Base-by-base conservation (phyloP, 495 filamentous ascomycete species). In the Hypoxylon intermedium region DNA sequence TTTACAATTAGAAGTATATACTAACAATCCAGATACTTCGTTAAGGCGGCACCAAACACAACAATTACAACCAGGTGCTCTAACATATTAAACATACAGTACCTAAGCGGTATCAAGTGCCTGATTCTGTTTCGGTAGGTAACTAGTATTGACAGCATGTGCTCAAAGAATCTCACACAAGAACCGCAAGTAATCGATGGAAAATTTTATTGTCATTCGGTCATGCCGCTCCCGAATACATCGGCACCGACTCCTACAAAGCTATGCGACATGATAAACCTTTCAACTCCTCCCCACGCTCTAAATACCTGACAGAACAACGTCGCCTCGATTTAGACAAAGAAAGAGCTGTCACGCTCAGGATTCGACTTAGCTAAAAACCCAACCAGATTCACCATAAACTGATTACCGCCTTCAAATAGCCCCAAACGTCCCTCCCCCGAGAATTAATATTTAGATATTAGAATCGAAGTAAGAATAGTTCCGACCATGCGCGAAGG, bases 271-370 rank as follows among this genome's bases (percentile, higher is more conserved):
- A 59, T 51, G 38, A 59, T 51, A 31, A 65, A 65, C 55, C 62
- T 56, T 48, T 56, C 41, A 60, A 65, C 62, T 65, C 62, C 62
- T 55, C 62, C 62, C 45, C 62, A 60, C 57, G 51, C 62, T 65
- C 54, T 52, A 56, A 52, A 44, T 41, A 60, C 37, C 44, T n/a
- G 18, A 30, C 24, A 33, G 21, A 58, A 64, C 44, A 42, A n/a
- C 46, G 37, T 18, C 45, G n/a, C 48, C 45, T 40, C 31, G 36
- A 53, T 48, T 46, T 50, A 65, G 54, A 65, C 43, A 65, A 51
- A 52, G 56, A 60, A 60, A 60, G 62, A 58, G 62, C 51, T 56
- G 62, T 48, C 34, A 41, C 46, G 55, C 56, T 36, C 57, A 40
- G 44, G 45, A 53, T 19, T n/a, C 44, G 13, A 26, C 42, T 38